phyloP scores from a whole-genome alignment of 495 filamentous ascomycete species.

The Trichoderma orchidacearum region DNA sequence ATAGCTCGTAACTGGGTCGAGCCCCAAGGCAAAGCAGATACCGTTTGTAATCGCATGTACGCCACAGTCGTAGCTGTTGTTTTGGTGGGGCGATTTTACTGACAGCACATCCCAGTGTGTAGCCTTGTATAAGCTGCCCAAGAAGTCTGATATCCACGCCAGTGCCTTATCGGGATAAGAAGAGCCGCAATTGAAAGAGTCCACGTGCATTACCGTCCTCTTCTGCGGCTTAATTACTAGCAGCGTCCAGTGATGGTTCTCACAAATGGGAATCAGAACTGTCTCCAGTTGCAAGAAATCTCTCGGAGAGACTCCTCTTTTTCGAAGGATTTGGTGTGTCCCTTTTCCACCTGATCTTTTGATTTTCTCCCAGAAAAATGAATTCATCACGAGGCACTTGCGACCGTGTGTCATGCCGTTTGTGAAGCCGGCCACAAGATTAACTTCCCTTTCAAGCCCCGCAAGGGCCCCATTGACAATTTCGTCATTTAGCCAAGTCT shows the following conservation, averaged over 20 bases:
- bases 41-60: conserved; percentile 67
- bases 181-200: conserved; percentile 40
- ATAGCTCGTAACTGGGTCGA: conserved; percentile 45
- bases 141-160: conserved; percentile 42
- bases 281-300: conserved; percentile 30
- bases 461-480: conserved; percentile 58
- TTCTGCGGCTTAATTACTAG: conserved; percentile 52
- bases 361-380: conserved; percentile 55
- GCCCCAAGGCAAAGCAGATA: conserved; percentile 50
- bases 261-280: conserved; percentile 32
- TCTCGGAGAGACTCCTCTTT: conserved; percentile 15
- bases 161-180: conserved; percentile 26
- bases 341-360: conserved; percentile 30
- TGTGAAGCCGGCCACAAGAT: conserved; percentile 31
- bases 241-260: conserved; percentile 46
- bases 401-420: conserved; percentile 34
- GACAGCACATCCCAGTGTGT: conserved; percentile 48
- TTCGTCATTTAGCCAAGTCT: conserved; percentile 72
- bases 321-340: conserved; percentile 17
- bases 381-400: conserved; percentile 55
- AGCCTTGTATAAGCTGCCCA: conserved; percentile 41
- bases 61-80: conserved; percentile 67
- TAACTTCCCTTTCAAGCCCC: conserved; percentile 45
- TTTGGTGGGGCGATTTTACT: conserved; percentile 39
- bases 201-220: conserved; percentile 58